Conservation (phyloP, 805 yeast genomes). For the Kodamaea jinghongensis region DNA sequence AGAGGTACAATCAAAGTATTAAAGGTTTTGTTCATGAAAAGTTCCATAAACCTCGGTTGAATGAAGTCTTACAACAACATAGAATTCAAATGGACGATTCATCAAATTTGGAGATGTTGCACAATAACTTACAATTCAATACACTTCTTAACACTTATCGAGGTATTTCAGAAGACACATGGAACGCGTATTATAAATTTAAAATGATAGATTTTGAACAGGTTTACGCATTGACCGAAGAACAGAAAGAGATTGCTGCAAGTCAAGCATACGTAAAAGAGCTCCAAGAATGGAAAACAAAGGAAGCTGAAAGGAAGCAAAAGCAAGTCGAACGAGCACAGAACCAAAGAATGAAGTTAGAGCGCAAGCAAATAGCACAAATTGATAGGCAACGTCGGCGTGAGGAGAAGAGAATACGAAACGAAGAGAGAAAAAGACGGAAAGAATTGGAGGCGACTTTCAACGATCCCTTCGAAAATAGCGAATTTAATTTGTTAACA, state of each 20-base stretch:
- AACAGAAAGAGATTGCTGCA: slow-evolving; percentile 14
- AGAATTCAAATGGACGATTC: slow-evolving; percentile 36
- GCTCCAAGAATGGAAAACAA: slow-evolving; percentile 14
- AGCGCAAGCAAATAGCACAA: slow-evolving; percentile 4
- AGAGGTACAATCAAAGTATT: slow-evolving; percentile 22
- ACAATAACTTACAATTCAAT: slow-evolving; percentile 40
- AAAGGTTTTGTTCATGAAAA: slow-evolving; percentile 39
- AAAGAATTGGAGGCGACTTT: slow-evolving; percentile 13
- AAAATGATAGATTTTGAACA: slow-evolving; percentile 40
- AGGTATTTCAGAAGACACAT: slow-evolving; percentile 37
- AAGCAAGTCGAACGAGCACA: slow-evolving; percentile 9
- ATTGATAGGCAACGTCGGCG: slow-evolving; percentile 10
- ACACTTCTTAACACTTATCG: slow-evolving; percentile 38
- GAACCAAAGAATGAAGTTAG: slow-evolving; percentile 12
- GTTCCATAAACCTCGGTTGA: slow-evolving; percentile 30
- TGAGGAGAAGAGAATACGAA: slow-evolving; percentile 7
- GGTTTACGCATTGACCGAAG: slow-evolving; percentile 18
- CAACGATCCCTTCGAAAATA: slow-evolving; percentile 15
- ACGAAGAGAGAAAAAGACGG: slow-evolving; percentile 14
- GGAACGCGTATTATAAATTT: slow-evolving; percentile 39
- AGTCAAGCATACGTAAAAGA: slow-evolving; percentile 13
- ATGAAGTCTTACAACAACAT: slow-evolving; percentile 19
- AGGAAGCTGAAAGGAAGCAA: slow-evolving; percentile 15
- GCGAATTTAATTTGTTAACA: slow-evolving; percentile 8
- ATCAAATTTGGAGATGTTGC: slow-evolving; percentile 42